These are phyloP conservation scores for Beta lomatogona DNA, from an alignment of 179 eudicot genomes.

Conservation along the genomic window DNA sequence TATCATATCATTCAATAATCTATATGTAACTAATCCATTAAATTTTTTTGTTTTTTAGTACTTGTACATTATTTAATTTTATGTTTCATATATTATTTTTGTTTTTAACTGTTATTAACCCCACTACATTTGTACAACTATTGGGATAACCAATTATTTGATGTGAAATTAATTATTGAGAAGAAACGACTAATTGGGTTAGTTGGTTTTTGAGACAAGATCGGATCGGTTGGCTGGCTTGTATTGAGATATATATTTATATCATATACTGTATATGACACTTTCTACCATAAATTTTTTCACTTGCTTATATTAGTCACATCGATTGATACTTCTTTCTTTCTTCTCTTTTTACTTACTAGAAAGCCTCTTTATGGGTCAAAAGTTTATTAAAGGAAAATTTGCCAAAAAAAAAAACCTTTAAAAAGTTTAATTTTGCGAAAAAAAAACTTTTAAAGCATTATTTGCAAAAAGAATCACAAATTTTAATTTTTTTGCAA, in stretches of 20 bases:
- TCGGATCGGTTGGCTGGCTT: slow-evolving; percentile 18
- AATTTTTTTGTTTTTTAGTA: not conserved
- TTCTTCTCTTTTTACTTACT: no score
- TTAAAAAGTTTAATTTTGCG: no score
- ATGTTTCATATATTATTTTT: not conserved
- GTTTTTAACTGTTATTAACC: not conserved
- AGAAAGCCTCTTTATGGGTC: no score
- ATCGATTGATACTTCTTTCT: no score
- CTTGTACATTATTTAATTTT: not conserved
- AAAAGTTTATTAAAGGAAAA: no score
- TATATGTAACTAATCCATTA: not conserved
- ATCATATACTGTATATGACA: not conserved
- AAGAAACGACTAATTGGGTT: slow-evolving; percentile 8
- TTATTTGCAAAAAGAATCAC: no score
- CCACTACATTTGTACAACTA: slow-evolving; percentile 2
- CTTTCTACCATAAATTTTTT: not conserved
- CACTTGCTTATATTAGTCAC: no score
- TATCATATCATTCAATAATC: not conserved
- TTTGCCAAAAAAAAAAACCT: no score
- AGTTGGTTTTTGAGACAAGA: slow-evolving; percentile 18
- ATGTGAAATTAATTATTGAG: slow-evolving; percentile 9
- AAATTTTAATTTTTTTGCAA: no score
- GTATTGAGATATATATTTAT: not conserved
- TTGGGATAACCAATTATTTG: slow-evolving; percentile 16
- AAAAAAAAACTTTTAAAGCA: no score